These are phyloP conservation scores for Leptosphaerulina australis DNA, from an alignment of 2,329 filamentous ascomycete genomes.

Conservation along the genomic window DNA sequence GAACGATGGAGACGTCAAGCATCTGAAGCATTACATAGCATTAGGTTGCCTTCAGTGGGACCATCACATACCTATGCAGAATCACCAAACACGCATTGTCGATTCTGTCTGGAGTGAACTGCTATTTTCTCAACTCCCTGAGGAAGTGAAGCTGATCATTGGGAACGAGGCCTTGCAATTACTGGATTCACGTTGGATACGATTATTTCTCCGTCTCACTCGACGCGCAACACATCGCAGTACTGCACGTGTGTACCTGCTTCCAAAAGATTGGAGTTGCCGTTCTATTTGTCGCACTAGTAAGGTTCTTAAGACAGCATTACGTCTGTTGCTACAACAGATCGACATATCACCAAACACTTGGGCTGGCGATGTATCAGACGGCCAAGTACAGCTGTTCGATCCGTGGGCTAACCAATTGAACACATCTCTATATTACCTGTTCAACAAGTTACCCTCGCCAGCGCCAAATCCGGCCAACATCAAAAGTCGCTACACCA, in stretches of 20 bases:
- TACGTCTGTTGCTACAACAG: constrained; percentile 57
- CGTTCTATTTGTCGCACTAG: constrained; percentile 58
- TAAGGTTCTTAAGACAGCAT: constrained; percentile 52
- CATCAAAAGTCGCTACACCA: constrained; percentile 59
- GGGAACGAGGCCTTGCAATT: constrained; percentile 34
- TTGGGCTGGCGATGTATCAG: constrained; percentile 60
- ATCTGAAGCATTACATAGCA: constrained; percentile 42
- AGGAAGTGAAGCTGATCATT: constrained; percentile 32
- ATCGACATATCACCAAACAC: constrained; percentile 62
- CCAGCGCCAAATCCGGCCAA: constrained; percentile 62
- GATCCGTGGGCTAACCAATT: constrained; percentile 52
- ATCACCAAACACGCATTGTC: background rate
- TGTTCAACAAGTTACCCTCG: constrained; percentile 76
- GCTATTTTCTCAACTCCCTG: constrained; percentile 22
- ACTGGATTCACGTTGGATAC: constrained; percentile 46
- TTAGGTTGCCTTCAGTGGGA: constrained; percentile 44
- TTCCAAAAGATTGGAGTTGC: constrained; percentile 69
- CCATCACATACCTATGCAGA: background rate
- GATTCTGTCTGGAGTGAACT: constrained; percentile 36
- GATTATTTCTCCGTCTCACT: constrained; percentile 30
- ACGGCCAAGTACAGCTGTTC: constrained; percentile 34
- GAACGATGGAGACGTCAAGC: constrained; percentile 14
- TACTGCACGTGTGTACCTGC: constrained; percentile 63
- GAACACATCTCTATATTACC: constrained; percentile 64
- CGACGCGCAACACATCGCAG: background rate